Evolutionary conservation across 179 eudicot genomes (phyloP), one percentile per base, ranked within the genome.

Genomic region (Kewa caespitosa): DNA sequence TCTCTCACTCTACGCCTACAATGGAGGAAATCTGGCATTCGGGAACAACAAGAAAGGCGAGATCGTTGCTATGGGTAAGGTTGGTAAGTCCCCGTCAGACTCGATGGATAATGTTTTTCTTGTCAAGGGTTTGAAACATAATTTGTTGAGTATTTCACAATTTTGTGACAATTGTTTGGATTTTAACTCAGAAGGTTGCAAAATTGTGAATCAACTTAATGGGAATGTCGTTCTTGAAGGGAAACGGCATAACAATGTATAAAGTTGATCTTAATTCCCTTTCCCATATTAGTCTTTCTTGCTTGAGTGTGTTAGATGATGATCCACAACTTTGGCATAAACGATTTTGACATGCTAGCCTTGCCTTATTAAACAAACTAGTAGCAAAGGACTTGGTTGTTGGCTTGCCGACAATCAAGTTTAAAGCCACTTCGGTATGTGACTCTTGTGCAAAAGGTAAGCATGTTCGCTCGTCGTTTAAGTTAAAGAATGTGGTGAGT

Each of bases 21-120:
- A 54, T 3, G 65, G 74, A 23, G 74, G 64, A 2, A 22, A 48
- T 71, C 64, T 71, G 43, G 27, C 74, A 1, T 52, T 71, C 17
- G 74, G 64, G 2, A 48, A 71, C 4, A 36, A 37, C 50, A 52
- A 11, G n/a, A n/a, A 54, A 15, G 46, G 64, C 2, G 18, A 27
- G 6, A 36, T 71, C 6, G 25, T 36, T 6, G 34, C 46, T 25
- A 7, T 54, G 6, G 74, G 43, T 55, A 55, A 71, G 48, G n/a
- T 71, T 34, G 65, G 64, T 71, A 54, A 32, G 43, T 52, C 64
- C 11, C 46, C n/a, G 0, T 8, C 64, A 13, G 42, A 71, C 17
- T 33, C 74, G 11, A 34, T 69, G 13, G 27, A 69, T 18, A 42
- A 69, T 31, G 38, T 46, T 2, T 69, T 43, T 31, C 14, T 69